phyloP scores from a whole-genome alignment of 2,329 filamentous ascomycete species.

The Lecanosticta acicola region DNA sequence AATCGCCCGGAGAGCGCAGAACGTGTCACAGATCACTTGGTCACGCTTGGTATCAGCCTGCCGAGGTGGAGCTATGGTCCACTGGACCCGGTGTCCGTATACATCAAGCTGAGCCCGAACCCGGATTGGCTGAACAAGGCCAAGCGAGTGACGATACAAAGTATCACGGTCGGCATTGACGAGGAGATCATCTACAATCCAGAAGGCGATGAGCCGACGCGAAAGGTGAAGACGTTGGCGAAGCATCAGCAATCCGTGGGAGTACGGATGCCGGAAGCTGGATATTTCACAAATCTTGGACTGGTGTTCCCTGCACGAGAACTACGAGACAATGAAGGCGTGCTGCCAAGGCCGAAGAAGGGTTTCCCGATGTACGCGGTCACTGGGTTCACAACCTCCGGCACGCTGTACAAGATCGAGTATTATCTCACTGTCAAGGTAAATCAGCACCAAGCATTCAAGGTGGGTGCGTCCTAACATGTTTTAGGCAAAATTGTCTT shows the following conservation, averaged over 20 bases:
- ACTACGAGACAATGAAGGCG: constrained; percentile 76
- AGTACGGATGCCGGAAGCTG: constrained; percentile 79
- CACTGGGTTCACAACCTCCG: constrained; percentile 86
- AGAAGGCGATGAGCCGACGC: constrained; percentile 89
- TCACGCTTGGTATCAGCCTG: constrained; percentile 84
- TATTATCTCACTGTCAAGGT: constrained; percentile 95
- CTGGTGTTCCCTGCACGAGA: constrained; percentile 89
- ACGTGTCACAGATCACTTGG: constrained; percentile 79
- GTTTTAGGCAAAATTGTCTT: constrained; percentile 73
- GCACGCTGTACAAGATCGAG: constrained; percentile 94
- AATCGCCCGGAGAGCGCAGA: constrained; percentile 89
- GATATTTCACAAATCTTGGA: constrained; percentile 88
- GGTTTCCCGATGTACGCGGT: constrained; percentile 87
- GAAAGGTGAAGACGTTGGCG: constrained; percentile 79
- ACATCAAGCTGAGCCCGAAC: constrained; percentile 90
- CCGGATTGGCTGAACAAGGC: constrained; percentile 87
- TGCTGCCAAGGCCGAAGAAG: constrained; percentile 76
- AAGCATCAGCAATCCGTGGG: constrained; percentile 78
- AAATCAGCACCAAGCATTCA: constrained; percentile 20
- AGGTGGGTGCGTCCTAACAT: background rate
- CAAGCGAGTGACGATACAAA: constrained; percentile 84
- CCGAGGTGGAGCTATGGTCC: constrained; percentile 96
- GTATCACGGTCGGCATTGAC: constrained; percentile 88
- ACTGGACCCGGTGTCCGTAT: constrained; percentile 88
- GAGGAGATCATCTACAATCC: constrained; percentile 99